A percentile compares a stretch with the other conserved stretches of the same genome.
Evolutionary conservation across 495 filamentous ascomycete genomes (phyloP).

Genomic region (Aspergillus carlsbadensis): DNA sequence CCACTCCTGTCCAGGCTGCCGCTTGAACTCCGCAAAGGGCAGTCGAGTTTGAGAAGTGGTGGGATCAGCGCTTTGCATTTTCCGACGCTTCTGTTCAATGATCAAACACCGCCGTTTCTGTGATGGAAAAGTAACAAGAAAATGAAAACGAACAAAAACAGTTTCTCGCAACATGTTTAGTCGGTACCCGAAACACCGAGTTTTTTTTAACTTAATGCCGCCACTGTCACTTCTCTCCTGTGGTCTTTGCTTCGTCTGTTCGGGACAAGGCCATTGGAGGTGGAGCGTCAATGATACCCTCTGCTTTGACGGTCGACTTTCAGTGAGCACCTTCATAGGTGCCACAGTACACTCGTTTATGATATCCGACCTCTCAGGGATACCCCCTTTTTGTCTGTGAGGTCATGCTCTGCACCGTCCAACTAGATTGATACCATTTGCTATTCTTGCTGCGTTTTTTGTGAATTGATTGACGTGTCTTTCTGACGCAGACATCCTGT

Average conservation of each 20-base stretch:
- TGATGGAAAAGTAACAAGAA: conserved; percentile 10
- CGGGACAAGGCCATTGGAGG: conserved; percentile 1
- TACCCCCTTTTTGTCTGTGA: conserved; percentile 32
- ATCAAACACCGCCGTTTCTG: conserved; percentile 6
- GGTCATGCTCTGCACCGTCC: conserved; percentile 40
- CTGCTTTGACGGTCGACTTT: conserved; percentile 26
- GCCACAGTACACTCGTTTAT: conserved; percentile 38
- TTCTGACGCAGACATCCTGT: conserved; percentile 25
- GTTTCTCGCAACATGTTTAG: conserved; percentile 7
- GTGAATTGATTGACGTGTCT: conserved; percentile 26
- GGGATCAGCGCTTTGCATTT: conserved; percentile 33
- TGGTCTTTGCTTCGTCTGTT: conserved; percentile 11
- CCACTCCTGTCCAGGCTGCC: conserved; percentile 49
- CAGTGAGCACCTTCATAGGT: conserved; percentile 18
- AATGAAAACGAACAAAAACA: conserved; percentile 7
- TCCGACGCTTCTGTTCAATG: conserved; percentile 13
- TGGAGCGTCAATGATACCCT: conserved; percentile 29
- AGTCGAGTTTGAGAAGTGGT: conserved; percentile 46
- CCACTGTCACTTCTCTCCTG: conserved; percentile 36
- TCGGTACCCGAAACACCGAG: conserved; percentile 11
- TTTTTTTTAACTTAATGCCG: conserved; percentile 20
- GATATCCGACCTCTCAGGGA: conserved; percentile 40
- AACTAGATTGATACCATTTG: conserved; percentile 56
- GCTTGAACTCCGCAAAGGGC: conserved; percentile 41
- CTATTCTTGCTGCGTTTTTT: conserved; percentile 30